Evolutionary conservation across 2,329 filamentous ascomycete genomes (phyloP).

Genomic region (Fusarium pseudonygamai): DNA sequence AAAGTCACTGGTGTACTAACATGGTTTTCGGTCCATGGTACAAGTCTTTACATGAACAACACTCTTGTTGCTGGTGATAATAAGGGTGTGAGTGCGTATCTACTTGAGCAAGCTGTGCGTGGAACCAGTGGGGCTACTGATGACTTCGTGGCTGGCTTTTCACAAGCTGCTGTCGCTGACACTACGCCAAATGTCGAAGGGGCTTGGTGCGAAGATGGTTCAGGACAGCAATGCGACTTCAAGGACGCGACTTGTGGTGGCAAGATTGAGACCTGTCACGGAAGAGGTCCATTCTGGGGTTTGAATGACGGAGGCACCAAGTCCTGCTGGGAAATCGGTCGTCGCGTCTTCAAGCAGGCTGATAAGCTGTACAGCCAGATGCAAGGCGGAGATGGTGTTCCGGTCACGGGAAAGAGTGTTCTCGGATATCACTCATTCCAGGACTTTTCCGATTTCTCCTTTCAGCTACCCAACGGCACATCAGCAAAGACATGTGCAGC

Average conservation of each 20-base stretch:
- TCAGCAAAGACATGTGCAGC: not conserved
- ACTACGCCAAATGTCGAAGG: conserved; percentile 7
- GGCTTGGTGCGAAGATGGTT: conserved; percentile 8
- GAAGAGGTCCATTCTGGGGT: not conserved
- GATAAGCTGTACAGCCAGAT: not conserved
- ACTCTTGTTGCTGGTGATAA: conserved; percentile 1
- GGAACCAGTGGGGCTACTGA: not conserved
- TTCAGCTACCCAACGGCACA: not conserved
- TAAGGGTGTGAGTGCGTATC: conserved; percentile 2
- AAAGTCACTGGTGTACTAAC: not conserved
- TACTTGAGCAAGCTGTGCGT: not conserved
- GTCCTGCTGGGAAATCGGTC: conserved; percentile 9
- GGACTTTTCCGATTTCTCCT: not conserved
- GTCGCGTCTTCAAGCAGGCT: not conserved
- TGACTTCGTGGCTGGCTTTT: not conserved
- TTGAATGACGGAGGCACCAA: conserved; percentile 4
- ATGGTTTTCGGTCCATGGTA: not conserved
- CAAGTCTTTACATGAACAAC: conserved; percentile 9
- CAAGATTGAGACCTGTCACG: not conserved
- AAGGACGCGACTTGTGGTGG: not conserved
- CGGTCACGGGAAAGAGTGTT: not conserved
- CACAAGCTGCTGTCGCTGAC: not conserved
- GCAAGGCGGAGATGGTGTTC: not conserved
- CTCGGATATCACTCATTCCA: conserved; percentile 7
- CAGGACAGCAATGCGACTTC: not conserved